Percentiles rank a stretch among this genome's conserved stretches.
phyloP scores from a whole-genome alignment of 441 rosid genomes.

The Aquilaria agallochum region DNA sequence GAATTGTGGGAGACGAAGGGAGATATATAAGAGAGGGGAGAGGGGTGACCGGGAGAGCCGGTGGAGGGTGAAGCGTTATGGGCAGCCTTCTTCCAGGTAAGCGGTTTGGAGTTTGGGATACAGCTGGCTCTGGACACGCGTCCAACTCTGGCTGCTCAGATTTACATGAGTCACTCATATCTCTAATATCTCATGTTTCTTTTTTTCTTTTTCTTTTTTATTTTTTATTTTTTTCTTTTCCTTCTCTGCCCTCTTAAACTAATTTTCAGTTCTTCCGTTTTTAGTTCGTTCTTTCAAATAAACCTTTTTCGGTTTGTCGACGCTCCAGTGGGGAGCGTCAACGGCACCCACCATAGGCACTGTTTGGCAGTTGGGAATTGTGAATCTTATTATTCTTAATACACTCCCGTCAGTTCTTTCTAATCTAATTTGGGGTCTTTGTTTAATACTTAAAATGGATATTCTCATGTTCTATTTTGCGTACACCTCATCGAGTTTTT shows the following conservation, averaged over 20 bases:
- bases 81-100: slow-evolving; percentile 57
- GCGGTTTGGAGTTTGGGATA: slow-evolving; percentile 68
- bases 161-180: slow-evolving; percentile 32
- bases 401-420: too few relatives aligned
- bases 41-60: slow-evolving; percentile 45
- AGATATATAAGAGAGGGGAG: slow-evolving; percentile 25
- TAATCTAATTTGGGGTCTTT: too few relatives aligned
- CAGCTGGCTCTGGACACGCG: slow-evolving; percentile 94
- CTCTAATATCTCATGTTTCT: slow-evolving; percentile 1
- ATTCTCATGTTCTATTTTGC: too few relatives aligned
- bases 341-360: slow-evolving; percentile 4
- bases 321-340: slow-evolving; percentile 16
- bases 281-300: too few relatives aligned
- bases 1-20: background rate
- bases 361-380: too few relatives aligned
- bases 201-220: background rate
- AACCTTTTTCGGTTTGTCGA: background rate
- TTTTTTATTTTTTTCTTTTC: background rate
- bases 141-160: slow-evolving; percentile 34
- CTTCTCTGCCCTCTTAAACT: too few relatives aligned
- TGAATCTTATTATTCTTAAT: too few relatives aligned
- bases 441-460: too few relatives aligned
- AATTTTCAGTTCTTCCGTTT: too few relatives aligned
- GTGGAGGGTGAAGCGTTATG: slow-evolving; percentile 32
- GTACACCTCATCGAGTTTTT: too few relatives aligned